Evolutionary conservation across 441 rosid species (phyloP).

Genomic region (Erodium trifolium): DNA sequence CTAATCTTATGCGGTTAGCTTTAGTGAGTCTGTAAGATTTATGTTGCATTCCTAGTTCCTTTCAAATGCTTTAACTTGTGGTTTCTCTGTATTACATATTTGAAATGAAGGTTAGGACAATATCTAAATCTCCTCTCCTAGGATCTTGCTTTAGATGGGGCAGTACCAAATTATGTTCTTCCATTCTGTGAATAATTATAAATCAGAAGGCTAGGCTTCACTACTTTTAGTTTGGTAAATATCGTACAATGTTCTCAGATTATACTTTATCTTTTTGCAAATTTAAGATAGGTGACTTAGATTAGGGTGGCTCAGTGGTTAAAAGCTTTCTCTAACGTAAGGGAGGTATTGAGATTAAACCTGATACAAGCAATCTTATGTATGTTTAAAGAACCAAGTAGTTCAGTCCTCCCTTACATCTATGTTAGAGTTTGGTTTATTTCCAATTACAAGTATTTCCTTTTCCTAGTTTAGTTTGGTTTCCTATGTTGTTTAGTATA

Average conservation of each 20-base stretch:
- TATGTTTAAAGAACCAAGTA: no score
- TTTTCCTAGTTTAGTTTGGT: no score
- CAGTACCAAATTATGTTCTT: background rate
- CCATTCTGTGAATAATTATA: background rate
- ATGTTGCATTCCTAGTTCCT: background rate
- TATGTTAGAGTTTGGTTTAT: no score
- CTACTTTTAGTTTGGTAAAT: background rate
- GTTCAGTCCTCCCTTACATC: no score
- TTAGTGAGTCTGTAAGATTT: background rate
- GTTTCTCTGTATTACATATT: background rate
- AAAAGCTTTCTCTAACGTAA: no score
- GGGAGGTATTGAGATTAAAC: no score
- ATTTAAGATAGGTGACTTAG: background rate
- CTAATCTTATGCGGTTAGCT: background rate
- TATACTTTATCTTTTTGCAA: background rate
- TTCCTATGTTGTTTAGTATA: no score
- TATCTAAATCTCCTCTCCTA: slow-evolving; percentile 1
- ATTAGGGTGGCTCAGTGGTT: background rate
- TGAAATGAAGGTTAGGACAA: background rate
- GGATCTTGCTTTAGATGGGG: background rate
- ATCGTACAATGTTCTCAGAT: background rate
- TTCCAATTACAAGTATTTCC: no score
- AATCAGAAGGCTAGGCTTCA: background rate
- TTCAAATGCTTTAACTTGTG: background rate
- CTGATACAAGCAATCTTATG: no score